phyloP scores from a whole-genome alignment of 2,329 filamentous ascomycete species.

The Fonsecaea monophora region DNA sequence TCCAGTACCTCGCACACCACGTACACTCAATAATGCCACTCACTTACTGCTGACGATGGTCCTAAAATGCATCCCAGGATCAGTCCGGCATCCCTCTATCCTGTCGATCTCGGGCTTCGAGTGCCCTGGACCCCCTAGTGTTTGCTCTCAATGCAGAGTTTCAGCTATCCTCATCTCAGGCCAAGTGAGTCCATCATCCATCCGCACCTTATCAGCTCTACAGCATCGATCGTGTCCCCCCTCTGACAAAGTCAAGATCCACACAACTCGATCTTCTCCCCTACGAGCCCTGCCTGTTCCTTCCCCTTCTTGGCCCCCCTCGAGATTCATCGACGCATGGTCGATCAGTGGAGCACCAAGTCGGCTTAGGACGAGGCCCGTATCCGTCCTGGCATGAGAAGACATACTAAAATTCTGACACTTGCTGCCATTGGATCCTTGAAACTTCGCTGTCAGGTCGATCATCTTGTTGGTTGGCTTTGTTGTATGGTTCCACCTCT shows the following conservation, averaged over 20 bases:
- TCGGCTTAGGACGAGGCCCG: not conserved
- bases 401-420: not conserved
- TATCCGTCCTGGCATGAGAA: not conserved
- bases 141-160: not conserved
- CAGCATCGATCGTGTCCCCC: not conserved
- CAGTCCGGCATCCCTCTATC: not conserved
- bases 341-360: constrained; percentile 6
- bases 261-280: not conserved
- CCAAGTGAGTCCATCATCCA: not conserved
- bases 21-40: not conserved
- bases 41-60: not conserved
- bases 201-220: not conserved
- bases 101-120: constrained; percentile 3
- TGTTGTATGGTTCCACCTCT: not conserved
- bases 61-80: no score
- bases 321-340: not conserved
- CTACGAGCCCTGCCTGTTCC: not conserved
- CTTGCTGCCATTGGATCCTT: not conserved
- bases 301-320: not conserved
- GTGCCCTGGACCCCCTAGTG: not conserved
- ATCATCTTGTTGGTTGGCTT: not conserved
- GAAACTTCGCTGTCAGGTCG: not conserved
- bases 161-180: not conserved
- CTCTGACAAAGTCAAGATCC: no score
- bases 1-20: not conserved